These are phyloP conservation scores for Ascochyta koolunga DNA, from an alignment of 2,329 filamentous ascomycete genomes.

Conservation along the genomic window DNA sequence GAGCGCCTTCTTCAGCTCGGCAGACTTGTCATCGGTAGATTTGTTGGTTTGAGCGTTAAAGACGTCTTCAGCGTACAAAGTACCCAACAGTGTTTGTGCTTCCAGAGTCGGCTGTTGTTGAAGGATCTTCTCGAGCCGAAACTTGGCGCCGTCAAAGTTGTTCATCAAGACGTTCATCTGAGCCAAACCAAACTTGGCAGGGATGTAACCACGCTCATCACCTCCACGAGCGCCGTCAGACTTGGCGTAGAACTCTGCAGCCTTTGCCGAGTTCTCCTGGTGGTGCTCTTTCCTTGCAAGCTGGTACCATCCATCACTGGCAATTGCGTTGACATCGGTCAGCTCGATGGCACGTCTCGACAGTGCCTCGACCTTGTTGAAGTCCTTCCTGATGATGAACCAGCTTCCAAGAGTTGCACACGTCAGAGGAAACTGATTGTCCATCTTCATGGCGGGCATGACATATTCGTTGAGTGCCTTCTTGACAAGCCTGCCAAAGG, in stretches of 20 bases:
- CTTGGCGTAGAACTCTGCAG: conserved; percentile 84
- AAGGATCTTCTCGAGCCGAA: conserved; percentile 91
- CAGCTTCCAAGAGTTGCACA: conserved; percentile 90
- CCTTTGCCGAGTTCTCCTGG: conserved; percentile 73
- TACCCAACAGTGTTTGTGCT: conserved; percentile 89
- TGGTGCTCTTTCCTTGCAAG: conserved; percentile 91
- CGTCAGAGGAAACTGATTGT: conserved; percentile 87
- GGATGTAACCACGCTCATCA: conserved; percentile 86
- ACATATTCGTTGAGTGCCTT: conserved; percentile 95
- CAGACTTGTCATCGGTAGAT: conserved; percentile 83
- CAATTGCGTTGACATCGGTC: conserved; percentile 94
- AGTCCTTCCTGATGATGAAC: conserved; percentile 82
- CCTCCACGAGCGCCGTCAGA: conserved; percentile 92
- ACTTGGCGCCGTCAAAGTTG: conserved; percentile 89
- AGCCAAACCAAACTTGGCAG: conserved; percentile 91
- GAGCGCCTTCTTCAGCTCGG: conserved; percentile 85
- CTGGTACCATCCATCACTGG: conserved; percentile 96
- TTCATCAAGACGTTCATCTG: conserved; percentile 85
- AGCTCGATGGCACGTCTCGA: conserved; percentile 93
- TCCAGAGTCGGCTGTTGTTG: conserved; percentile 83
- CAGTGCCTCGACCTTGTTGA: conserved; percentile 81
- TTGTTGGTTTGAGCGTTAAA: conserved; percentile 76
- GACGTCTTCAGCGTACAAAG: conserved; percentile 91
- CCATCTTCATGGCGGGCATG: conserved; percentile 89
- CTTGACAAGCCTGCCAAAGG: conserved; percentile 85